phyloP scores from a whole-genome alignment of 2,329 filamentous ascomycete genomes.

The Verticillium tricorpus region DNA sequence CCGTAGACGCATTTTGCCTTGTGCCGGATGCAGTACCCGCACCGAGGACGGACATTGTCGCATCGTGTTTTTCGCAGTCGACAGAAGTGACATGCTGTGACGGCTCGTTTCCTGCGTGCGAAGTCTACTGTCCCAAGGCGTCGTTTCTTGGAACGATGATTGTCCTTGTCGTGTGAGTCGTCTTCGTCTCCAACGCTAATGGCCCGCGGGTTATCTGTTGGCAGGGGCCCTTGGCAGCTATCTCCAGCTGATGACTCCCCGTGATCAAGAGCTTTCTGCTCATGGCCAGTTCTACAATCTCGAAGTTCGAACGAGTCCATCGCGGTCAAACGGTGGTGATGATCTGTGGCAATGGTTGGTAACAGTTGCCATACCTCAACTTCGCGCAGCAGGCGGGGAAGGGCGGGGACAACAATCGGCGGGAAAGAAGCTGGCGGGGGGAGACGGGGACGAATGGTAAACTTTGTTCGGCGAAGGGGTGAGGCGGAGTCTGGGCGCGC shows the following conservation, averaged over 20 bases:
- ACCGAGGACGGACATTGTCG: slow-evolving; percentile 10
- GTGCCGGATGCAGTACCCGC: slow-evolving; percentile 7
- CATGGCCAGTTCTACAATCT: background rate
- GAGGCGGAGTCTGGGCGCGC: background rate
- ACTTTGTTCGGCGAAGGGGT: background rate
- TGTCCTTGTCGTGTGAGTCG: background rate
- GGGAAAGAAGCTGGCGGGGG: background rate
- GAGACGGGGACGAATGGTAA: background rate
- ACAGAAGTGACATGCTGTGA: slow-evolving; percentile 7
- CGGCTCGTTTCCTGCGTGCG: slow-evolving; percentile 5
- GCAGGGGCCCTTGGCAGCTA: background rate
- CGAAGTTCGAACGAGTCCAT: background rate
- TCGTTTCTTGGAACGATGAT: background rate
- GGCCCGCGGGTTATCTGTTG: background rate
- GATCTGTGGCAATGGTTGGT: background rate
- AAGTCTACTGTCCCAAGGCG: background rate
- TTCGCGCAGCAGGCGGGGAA: background rate
- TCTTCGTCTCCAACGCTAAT: background rate
- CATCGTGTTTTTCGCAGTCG: slow-evolving; percentile 11
- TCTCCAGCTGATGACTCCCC: background rate
- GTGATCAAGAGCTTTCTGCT: no score
- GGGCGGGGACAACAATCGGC: background rate
- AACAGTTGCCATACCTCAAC: background rate
- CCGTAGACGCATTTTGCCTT: slow-evolving; percentile 6
- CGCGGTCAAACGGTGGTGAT: background rate